A percentile compares a stretch with the other conserved stretches of the same genome.
Conservation (phyloP, 1,284 basidiomycete genomes). For the Rhodotorula sp. region DNA sequence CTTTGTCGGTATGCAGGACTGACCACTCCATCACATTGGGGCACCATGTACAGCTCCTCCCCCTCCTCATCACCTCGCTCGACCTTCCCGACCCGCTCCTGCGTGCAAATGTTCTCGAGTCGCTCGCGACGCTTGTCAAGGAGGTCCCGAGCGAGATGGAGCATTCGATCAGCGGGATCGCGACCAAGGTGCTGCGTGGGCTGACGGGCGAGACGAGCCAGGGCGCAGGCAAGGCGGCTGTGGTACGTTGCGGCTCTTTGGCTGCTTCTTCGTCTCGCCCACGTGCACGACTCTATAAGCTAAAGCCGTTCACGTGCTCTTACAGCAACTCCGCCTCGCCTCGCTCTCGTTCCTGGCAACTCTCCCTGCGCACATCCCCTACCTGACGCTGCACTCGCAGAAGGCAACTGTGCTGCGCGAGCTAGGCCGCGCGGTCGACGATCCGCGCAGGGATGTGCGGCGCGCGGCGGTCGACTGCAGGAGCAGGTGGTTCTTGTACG, state of each 20-base stretch:
- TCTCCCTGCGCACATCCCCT: slow-evolving; percentile 72
- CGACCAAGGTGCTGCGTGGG: slow-evolving; percentile 38
- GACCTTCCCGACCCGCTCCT: slow-evolving; percentile 72
- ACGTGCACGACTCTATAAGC: neutral
- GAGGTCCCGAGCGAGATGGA: slow-evolving; percentile 60
- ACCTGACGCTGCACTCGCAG: slow-evolving; percentile 72
- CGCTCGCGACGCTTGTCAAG: slow-evolving; percentile 70
- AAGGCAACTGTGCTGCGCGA: slow-evolving; percentile 72
- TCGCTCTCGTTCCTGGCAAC: slow-evolving; percentile 73
- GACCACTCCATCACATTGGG: neutral
- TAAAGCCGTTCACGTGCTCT: no score
- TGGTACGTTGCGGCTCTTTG: slow-evolving; percentile 6
- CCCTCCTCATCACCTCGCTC: slow-evolving; percentile 81
- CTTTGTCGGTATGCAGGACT: rapidly evolving
- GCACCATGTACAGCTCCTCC: slow-evolving; percentile 67
- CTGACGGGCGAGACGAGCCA: slow-evolving; percentile 19
- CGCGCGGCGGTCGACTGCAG: slow-evolving; percentile 84
- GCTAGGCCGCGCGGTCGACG: slow-evolving; percentile 74
- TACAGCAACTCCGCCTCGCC: slow-evolving; percentile 69
- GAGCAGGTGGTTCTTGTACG: slow-evolving; percentile 52
- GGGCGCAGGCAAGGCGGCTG: slow-evolving; percentile 1
- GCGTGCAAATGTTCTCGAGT: slow-evolving; percentile 76
- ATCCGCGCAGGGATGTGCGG: slow-evolving; percentile 75
- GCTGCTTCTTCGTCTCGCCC: neutral
- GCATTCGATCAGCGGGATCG: slow-evolving; percentile 56